Evolutionary conservation across 2,329 filamentous ascomycete genomes (phyloP).

Genomic region (Pseudogymnoascus sp.): DNA sequence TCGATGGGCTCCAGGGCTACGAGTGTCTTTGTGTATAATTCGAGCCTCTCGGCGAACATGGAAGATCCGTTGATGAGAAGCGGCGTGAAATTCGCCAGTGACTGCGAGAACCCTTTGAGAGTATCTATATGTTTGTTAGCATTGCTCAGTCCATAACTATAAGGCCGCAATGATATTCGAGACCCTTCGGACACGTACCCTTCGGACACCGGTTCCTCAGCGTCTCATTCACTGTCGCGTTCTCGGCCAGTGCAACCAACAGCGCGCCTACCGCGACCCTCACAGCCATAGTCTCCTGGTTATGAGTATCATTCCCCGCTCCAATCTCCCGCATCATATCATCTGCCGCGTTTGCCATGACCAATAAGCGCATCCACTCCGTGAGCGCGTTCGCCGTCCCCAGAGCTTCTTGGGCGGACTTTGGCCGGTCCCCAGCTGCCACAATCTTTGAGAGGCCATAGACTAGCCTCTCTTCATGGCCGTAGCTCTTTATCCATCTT

Average conservation of each 20-base stretch:
- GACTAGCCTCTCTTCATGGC: slow-evolving; percentile 28
- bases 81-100: slow-evolving; percentile 45
- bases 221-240: slow-evolving; percentile 43
- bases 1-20: slow-evolving; percentile 45
- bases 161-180: not conserved
- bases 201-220: slow-evolving; percentile 45
- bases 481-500: slow-evolving; percentile 49
- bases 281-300: slow-evolving; percentile 50
- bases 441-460: slow-evolving; percentile 25
- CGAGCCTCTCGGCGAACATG: slow-evolving; percentile 39
- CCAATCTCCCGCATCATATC: slow-evolving; percentile 34
- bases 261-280: slow-evolving; percentile 57
- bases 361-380: slow-evolving; percentile 51
- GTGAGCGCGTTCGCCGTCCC: slow-evolving; percentile 42
- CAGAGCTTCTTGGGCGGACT: slow-evolving; percentile 38
- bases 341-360: slow-evolving; percentile 40
- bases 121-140: slow-evolving; percentile 28
- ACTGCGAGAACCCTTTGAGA: slow-evolving; percentile 41
- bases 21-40: slow-evolving; percentile 49
- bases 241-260: slow-evolving; percentile 53
- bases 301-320: slow-evolving; percentile 35
- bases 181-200: slow-evolving; percentile 32
- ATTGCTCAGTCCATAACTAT: not conserved
- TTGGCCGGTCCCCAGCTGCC: slow-evolving; percentile 40
- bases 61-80: slow-evolving; percentile 49